Percentiles rank a stretch among this genome's conserved stretches.
These are phyloP conservation scores for Gossypium davidsonii DNA, from an alignment of 441 rosid species.

Conservation along the genomic window DNA sequence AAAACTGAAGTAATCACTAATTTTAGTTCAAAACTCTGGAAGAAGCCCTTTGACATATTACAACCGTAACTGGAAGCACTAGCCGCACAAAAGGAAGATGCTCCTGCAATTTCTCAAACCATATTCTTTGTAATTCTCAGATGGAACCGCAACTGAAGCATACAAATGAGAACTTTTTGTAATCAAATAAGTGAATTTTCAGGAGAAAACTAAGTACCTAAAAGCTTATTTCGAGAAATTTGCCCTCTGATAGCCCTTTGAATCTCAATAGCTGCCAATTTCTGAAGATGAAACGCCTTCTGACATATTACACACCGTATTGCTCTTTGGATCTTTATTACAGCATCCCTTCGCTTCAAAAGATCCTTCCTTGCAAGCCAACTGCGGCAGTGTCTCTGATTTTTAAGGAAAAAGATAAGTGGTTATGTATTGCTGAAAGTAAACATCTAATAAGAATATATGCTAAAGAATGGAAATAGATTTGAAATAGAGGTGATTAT, in stretches of 20 bases:
- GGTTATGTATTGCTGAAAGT: background rate
- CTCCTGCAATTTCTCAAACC: constrained; percentile 34
- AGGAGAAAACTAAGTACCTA: constrained; percentile 41
- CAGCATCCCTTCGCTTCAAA: constrained; percentile 41
- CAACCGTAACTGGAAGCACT: constrained; percentile 9
- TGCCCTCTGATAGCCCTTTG: constrained; percentile 56
- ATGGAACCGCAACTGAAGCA: background rate
- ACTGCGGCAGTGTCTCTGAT: constrained; percentile 54
- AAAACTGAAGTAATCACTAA: constrained; percentile 27
- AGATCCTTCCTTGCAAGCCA: constrained; percentile 52
- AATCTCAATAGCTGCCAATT: constrained; percentile 49
- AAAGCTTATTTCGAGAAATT: constrained; percentile 45
- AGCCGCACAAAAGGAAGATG: constrained; percentile 27
- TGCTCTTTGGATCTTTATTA: constrained; percentile 48
- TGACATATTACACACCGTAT: constrained; percentile 35
- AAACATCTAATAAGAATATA: background rate
- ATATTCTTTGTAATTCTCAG: background rate
- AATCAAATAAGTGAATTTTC: background rate
- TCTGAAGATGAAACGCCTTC: constrained; percentile 30
- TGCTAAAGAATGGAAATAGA: background rate
- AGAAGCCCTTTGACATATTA: constrained; percentile 20
- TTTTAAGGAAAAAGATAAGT: constrained; percentile 9
- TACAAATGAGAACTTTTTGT: background rate
- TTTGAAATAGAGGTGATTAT: background rate
- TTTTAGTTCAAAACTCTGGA: constrained; percentile 28